Evolutionary conservation across 1,284 basidiomycete genomes (phyloP), one percentile per base, ranked within the genome.

Genomic region (Papiliotrema nemorosa): DNA sequence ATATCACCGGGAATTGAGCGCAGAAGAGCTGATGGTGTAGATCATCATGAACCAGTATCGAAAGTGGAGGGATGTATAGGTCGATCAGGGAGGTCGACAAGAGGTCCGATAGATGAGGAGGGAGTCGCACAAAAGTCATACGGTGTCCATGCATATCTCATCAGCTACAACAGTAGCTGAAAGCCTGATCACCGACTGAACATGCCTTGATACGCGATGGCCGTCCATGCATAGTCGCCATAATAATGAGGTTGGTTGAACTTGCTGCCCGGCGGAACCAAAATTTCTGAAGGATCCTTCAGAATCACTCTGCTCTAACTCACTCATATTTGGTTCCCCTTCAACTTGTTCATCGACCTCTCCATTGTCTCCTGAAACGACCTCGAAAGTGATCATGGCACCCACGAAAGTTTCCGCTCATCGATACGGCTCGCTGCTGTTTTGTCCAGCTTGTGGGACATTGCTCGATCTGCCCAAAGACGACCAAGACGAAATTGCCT

Each of bases 391-490:
- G n/a, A 29, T 16, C 9, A 51, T 40, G 35, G 49, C 49, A 13
- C 37, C 49, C 12, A 37, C 39, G n/a, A 31, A 39, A 25, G 47
- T 49, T 18, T n/a, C 41, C 22, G 58, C 58, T 3, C 58, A 57
- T 13, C 46, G 70, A 29, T 73, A 76, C 46, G 91, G 94, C 47
- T 92, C 92, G 5, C 79, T 97, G 24, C 79, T 97, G 41, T 97
- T 98, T 76, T 98, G 94, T 75, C 87, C 88, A 6, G 81, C 84
- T 53, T 98, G 94, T 67, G 91, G 91, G 16, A 92, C 89, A 0
- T 77, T 98, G 38, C 84, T 98, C 21, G 84, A 88, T 60, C 77
- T 93, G 21, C 93, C 94, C 0, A 78, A 78, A 55, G 90, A 89
- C 53, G 84, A 86, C 49, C 84, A 90, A 63, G 79, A 81, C 48